Percentiles rank a stretch among this genome's conserved stretches.
phyloP scores from a whole-genome alignment of 2,329 filamentous ascomycete genomes.

The Hypomyces perniciosus region DNA sequence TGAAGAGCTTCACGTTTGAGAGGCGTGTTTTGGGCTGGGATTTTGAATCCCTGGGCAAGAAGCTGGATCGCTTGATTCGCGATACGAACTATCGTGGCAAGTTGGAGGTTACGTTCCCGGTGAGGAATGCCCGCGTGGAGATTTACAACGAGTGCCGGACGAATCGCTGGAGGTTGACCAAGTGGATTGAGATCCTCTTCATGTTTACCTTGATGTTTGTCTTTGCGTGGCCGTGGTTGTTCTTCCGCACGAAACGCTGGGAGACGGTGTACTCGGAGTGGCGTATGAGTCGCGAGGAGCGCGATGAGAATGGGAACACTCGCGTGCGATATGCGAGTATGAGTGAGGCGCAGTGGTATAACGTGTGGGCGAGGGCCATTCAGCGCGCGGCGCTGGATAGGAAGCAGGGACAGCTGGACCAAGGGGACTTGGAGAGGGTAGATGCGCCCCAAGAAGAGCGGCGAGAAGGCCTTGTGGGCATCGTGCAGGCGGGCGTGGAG shows the following conservation, averaged over 20 bases:
- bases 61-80: slow-evolving; percentile 52
- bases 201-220: slow-evolving; percentile 63
- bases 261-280: slow-evolving; percentile 58
- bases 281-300: slow-evolving; percentile 30
- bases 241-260: slow-evolving; percentile 61
- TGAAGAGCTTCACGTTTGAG: slow-evolving; percentile 52
- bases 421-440: slow-evolving; percentile 47
- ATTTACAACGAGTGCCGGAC: slow-evolving; percentile 57
- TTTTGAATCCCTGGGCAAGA: slow-evolving; percentile 42
- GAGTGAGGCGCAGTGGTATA: slow-evolving; percentile 55
- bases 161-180: slow-evolving; percentile 59
- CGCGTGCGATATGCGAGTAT: slow-evolving; percentile 47
- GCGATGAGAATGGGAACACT: slow-evolving; percentile 22
- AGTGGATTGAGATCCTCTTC: slow-evolving; percentile 60
- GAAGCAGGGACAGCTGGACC: slow-evolving; percentile 49
- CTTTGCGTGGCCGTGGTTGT: slow-evolving; percentile 64
- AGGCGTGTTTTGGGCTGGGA: slow-evolving; percentile 57
- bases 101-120: slow-evolving; percentile 53
- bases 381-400: slow-evolving; percentile 52
- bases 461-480: slow-evolving; percentile 36
- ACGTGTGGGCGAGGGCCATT: slow-evolving; percentile 56
- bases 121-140: slow-evolving; percentile 50
- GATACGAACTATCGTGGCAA: slow-evolving; percentile 63
- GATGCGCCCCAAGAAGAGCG: slow-evolving; percentile 23
- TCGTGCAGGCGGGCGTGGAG: slow-evolving; percentile 43